Conservation (phyloP, 1,284 basidiomycete species). For the Polyporus tsugae region DNA sequence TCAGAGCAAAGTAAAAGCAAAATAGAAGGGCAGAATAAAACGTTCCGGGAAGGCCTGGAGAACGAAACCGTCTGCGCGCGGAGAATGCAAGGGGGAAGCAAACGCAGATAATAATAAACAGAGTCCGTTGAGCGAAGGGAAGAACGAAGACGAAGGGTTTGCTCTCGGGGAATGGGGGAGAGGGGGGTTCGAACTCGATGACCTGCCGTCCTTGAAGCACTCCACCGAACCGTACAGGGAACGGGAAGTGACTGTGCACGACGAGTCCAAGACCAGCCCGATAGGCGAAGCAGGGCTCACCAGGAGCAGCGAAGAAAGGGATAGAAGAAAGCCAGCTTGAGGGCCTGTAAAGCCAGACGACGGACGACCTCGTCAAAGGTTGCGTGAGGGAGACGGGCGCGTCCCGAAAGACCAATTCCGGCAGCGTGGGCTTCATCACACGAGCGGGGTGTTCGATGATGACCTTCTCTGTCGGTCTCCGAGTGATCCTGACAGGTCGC, state of each 20-base stretch:
- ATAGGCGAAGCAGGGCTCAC: slow-evolving; percentile 32
- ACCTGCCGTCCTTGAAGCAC: slow-evolving; percentile 18
- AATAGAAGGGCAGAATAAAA: slow-evolving; percentile 3
- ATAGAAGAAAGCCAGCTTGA: slow-evolving; percentile 24
- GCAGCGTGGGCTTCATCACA: slow-evolving; percentile 17
- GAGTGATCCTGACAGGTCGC: slow-evolving; percentile 11
- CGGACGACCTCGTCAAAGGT: slow-evolving; percentile 34
- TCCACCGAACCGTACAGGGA: slow-evolving; percentile 19
- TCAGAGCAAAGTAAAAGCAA: slow-evolving; percentile 8
- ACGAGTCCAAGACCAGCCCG: slow-evolving; percentile 32
- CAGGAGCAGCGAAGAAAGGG: slow-evolving; percentile 33
- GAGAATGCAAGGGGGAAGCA: neutral
- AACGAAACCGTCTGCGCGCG: slow-evolving; percentile 10
- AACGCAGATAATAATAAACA: slow-evolving; percentile 9
- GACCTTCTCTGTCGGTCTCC: slow-evolving; percentile 19
- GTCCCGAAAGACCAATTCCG: neutral
- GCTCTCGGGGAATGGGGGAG: slow-evolving; percentile 18
- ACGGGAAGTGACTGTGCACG: slow-evolving; percentile 13
- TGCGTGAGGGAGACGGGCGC: slow-evolving; percentile 21
- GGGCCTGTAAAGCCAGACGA: slow-evolving; percentile 28
- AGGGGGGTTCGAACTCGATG: slow-evolving; percentile 9
- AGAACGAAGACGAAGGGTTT: slow-evolving; percentile 12
- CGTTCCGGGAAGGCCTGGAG: slow-evolving; percentile 8
- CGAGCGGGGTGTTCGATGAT: slow-evolving; percentile 19
- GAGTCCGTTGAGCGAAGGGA: neutral